Conservation (phyloP, 345 rosid species). For the Hypericum perforatum region DNA sequence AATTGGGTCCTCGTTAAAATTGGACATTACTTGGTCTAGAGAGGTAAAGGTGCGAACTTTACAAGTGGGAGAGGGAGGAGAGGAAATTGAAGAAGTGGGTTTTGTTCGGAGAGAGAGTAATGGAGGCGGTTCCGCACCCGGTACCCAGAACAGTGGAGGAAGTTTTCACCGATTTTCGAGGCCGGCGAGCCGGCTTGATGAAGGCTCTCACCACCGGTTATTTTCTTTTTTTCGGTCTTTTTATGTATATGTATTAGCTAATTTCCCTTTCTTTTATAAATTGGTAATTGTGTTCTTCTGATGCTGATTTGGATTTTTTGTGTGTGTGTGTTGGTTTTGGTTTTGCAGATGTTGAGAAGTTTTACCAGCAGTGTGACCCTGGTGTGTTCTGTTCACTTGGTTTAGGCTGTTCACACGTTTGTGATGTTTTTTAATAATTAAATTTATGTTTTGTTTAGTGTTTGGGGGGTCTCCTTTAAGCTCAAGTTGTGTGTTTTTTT, state of each 20-base stretch:
- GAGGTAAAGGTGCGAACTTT: too few relatives aligned
- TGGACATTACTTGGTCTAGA: too few relatives aligned
- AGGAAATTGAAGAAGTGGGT: too few relatives aligned
- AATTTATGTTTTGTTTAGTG: not conserved
- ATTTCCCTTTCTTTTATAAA: not conserved
- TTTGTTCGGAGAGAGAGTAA: not conserved
- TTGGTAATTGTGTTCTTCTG: not conserved
- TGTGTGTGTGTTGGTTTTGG: not conserved
- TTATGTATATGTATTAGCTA: too few relatives aligned
- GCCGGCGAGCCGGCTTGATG: slow-evolving; percentile 2
- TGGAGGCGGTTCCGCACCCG: slow-evolving; percentile 5
- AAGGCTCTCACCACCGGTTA: slow-evolving; percentile 3
- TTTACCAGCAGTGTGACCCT: slow-evolving; percentile 94
- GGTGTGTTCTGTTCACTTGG: slow-evolving; percentile 67
- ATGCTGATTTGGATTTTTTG: not conserved
- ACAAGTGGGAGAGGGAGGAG: too few relatives aligned
- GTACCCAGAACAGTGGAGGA: slow-evolving; percentile 1
- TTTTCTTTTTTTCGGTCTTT: not conserved
- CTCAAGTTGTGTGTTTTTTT: too few relatives aligned
- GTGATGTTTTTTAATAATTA: not conserved
- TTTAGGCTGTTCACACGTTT: too few relatives aligned
- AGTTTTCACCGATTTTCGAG: not conserved
- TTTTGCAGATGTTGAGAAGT: slow-evolving; percentile 78
- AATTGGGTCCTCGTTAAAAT: too few relatives aligned
- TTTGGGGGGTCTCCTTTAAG: not conserved